Percentiles rank a stretch among this genome's conserved stretches.
Evolutionary conservation across 306 rosid genomes (phyloP).

Genomic region (Vicia villosa): DNA sequence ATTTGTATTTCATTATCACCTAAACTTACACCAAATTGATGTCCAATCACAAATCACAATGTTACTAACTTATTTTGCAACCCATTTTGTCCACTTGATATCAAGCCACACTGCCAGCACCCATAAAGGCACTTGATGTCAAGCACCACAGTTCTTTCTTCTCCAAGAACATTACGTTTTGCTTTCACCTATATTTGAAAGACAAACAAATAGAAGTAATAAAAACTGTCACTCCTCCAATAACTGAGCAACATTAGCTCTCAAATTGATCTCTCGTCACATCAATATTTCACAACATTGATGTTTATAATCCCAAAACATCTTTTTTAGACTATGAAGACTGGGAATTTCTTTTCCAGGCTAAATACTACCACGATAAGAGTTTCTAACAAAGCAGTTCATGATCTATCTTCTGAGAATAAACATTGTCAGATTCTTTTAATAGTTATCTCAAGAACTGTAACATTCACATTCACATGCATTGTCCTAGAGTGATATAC

Average conservation of each 20-base stretch:
- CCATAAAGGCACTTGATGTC: no score
- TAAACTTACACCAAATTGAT: conserved; percentile 28
- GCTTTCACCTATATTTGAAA: no score
- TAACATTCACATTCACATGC: conserved; percentile 38
- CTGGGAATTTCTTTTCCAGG: conserved; percentile 48
- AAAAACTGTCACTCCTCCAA: conserved; percentile 42
- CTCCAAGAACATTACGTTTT: no score
- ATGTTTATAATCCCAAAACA: conserved; percentile 59
- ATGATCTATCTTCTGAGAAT: conserved; percentile 55
- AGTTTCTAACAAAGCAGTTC: conserved; percentile 62
- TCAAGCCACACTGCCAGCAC: no score
- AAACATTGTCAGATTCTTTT: conserved; percentile 47
- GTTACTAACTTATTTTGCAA: conserved; percentile 37
- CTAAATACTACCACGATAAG: conserved; percentile 50
- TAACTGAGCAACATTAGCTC: conserved; percentile 58
- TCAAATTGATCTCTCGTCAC: conserved; percentile 54
- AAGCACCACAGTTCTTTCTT: no score
- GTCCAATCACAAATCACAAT: conserved; percentile 20
- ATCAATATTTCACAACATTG: conserved; percentile 66
- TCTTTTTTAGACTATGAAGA: conserved; percentile 52
- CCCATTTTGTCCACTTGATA: conserved; percentile 49
- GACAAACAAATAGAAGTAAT: no score
- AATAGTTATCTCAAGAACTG: conserved; percentile 68
- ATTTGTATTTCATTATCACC: conserved; percentile 19
- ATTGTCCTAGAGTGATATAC: conserved; percentile 1